Evolutionary conservation across 208 protist genomes (phyloP).

Genomic region (Trypanosoma theileri): DNA sequence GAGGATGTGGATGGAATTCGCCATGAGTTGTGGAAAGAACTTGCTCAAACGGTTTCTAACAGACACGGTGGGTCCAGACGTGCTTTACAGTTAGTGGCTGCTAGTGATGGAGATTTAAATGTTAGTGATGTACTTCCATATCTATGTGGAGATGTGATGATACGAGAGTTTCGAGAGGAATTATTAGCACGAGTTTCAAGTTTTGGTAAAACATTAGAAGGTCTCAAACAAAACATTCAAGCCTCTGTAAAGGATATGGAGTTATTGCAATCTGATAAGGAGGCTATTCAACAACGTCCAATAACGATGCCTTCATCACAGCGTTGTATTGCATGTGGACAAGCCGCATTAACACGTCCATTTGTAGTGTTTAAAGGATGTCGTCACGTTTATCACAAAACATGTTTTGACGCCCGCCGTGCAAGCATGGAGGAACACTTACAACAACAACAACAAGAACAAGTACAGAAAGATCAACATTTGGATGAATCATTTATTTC

Average conservation of each 20-base stretch:
- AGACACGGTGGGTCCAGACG: constrained; percentile 20
- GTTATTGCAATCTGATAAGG: constrained; percentile 19
- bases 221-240: constrained; percentile 25
- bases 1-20: constrained; percentile 7
- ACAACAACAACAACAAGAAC: neutral
- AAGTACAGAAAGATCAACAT: neutral
- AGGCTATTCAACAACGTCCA: neutral
- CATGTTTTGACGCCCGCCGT: constrained; percentile 39
- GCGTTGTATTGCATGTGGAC: constrained; percentile 34
- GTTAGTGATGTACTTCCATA: constrained; percentile 48
- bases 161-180: constrained; percentile 45
- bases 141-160: constrained; percentile 35
- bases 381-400: constrained; percentile 42
- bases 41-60: constrained; percentile 7
- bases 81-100: constrained; percentile 41
- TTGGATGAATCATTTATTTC: no score
- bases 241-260: constrained; percentile 26
- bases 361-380: constrained; percentile 50
- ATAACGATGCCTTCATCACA: constrained; percentile 7
- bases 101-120: constrained; percentile 36
- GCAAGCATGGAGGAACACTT: constrained; percentile 14
- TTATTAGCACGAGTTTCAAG: constrained; percentile 36
- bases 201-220: constrained; percentile 24
- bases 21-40: constrained; percentile 22
- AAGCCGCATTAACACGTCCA: constrained; percentile 31